Base-by-base conservation (phyloP, 2,329 filamentous ascomycete species). In the Penicillium paneum region DNA sequence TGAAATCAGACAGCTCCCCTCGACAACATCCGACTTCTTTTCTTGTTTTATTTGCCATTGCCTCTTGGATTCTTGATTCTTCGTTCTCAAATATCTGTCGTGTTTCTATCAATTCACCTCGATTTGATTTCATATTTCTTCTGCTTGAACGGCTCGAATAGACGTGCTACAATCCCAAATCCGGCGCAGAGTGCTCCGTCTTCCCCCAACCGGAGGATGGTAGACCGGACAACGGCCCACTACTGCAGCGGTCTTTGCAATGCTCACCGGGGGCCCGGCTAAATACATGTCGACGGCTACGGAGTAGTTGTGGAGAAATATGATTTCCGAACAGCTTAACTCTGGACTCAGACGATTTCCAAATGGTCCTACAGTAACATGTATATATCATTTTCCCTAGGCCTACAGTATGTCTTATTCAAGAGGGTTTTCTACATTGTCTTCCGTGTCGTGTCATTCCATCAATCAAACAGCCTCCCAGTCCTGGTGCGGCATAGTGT, bases 101-200 rank as follows among this genome's bases (percentile, higher is more conserved):
- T 17, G 10, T 24, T 35, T 15, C 11, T 24, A 21, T 24, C 21
- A 34, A 28, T 47, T 15, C 21, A 4, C 21, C 3, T 13, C 42
- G 26, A 50, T 43, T 48, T 58, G 31, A 38, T 26, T 42, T 45
- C 44, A 52, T 38, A 39, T 15, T 19, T 24, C 19, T 26, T 41
- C 19, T 24, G 17, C 15, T n/a, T 46, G 34, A 36, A 8, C n/a
- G 12, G 13, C 28, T 44, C 32, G 28, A 44, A 13, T 13, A 24
- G 29, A 2, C 32, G 43, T 45, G 47, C 46, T 17, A 34, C 4
- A 34, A 47, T 43, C 29, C 45, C 47, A 45, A 54, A 57, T 44
- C 55, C 69, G 69, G 69, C 60, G 56, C 67, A 71, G 66, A 54
- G 68, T 71, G 67, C 68, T 71, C 69, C 69, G 69, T 45, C 49